Percentiles rank a stretch among this genome's conserved stretches.
These are phyloP conservation scores for Suillus weaverae DNA, from an alignment of 768 basidiomycete genomes.

Conservation along the genomic window DNA sequence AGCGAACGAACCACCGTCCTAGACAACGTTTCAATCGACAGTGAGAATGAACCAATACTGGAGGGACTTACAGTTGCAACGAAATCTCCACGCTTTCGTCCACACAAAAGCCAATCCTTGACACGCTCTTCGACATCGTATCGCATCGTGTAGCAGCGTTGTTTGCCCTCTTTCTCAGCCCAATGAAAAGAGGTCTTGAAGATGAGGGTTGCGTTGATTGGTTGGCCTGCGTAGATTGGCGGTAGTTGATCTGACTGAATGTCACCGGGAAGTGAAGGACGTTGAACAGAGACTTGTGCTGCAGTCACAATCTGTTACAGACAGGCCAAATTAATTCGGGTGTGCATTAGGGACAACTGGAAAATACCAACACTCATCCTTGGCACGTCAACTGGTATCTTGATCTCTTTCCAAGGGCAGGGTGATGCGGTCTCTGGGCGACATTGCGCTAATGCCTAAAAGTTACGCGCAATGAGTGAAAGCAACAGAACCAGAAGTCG, in stretches of 20 bases:
- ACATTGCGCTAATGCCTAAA: constrained; percentile 38
- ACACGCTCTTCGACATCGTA: constrained; percentile 83
- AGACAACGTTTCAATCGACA: constrained; percentile 8
- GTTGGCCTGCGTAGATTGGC: constrained; percentile 82
- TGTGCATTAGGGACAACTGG: constrained; percentile 10
- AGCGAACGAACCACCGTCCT: constrained; percentile 64
- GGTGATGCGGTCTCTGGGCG: constrained; percentile 36
- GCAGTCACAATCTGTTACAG: constrained; percentile 62
- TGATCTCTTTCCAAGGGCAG: constrained; percentile 67
- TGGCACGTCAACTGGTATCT: constrained; percentile 86
- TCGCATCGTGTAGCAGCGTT: constrained; percentile 54
- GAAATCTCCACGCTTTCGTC: constrained; percentile 84
- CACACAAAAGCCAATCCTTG: constrained; percentile 88
- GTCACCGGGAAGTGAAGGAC: constrained; percentile 43
- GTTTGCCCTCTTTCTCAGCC: constrained; percentile 50
- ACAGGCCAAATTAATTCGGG: neutral
- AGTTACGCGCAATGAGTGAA: constrained; percentile 34
- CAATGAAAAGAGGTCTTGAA: constrained; percentile 80
- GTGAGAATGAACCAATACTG: neutral
- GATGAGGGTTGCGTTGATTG: constrained; percentile 65
- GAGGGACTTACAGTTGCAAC: constrained; percentile 56
- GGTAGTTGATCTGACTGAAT: constrained; percentile 27
- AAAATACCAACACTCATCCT: constrained; percentile 63
- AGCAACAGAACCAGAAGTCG: constrained; percentile 10
- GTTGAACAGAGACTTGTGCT: constrained; percentile 48